Evolutionary conservation across 163 green algal genomes (phyloP).

Genomic region (Trebouxiophyceae sp.): DNA sequence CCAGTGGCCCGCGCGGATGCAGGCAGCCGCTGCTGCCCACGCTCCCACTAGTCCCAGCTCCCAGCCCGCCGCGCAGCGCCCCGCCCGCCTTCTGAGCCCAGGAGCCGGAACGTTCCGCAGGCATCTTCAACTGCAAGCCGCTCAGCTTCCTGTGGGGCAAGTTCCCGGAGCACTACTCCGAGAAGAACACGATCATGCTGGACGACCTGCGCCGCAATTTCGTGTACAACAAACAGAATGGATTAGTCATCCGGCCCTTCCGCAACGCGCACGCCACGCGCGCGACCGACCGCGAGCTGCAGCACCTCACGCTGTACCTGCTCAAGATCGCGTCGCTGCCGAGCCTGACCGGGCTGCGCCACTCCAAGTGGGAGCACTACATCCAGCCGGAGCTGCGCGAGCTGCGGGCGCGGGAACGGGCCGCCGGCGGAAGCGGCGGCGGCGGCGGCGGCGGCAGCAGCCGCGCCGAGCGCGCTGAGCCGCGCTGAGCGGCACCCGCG

Average conservation of each 20-base stretch:
- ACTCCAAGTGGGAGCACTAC: constrained; percentile 62
- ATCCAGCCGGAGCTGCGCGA: constrained; percentile 7
- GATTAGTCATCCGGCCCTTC: constrained; percentile 87
- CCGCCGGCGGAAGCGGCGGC: too few relatives aligned
- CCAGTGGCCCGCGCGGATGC: too few relatives aligned
- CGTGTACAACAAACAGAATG: constrained; percentile 86
- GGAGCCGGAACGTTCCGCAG: too few relatives aligned
- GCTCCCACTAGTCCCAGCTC: too few relatives aligned
- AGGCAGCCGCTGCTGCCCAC: too few relatives aligned
- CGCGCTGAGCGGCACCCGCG: too few relatives aligned
- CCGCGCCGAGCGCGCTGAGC: too few relatives aligned
- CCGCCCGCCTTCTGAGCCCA: too few relatives aligned
- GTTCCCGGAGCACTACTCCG: constrained; percentile 68
- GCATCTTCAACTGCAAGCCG: constrained; percentile 95
- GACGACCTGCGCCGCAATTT: constrained; percentile 95
- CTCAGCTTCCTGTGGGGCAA: constrained; percentile 80
- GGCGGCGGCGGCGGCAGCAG: too few relatives aligned
- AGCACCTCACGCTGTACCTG: constrained; percentile 80
- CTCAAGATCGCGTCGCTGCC: constrained; percentile 54
- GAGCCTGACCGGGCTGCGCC: constrained; percentile 55
- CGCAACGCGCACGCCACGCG: constrained; percentile 31
- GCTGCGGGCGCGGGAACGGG: too few relatives aligned
- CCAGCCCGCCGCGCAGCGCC: too few relatives aligned
- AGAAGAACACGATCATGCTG: constrained; percentile 95
- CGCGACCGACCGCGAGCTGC: constrained; percentile 76